Evolutionary conservation across 768 basidiomycete species (phyloP).

Genomic region (Tremella fuciformis): DNA sequence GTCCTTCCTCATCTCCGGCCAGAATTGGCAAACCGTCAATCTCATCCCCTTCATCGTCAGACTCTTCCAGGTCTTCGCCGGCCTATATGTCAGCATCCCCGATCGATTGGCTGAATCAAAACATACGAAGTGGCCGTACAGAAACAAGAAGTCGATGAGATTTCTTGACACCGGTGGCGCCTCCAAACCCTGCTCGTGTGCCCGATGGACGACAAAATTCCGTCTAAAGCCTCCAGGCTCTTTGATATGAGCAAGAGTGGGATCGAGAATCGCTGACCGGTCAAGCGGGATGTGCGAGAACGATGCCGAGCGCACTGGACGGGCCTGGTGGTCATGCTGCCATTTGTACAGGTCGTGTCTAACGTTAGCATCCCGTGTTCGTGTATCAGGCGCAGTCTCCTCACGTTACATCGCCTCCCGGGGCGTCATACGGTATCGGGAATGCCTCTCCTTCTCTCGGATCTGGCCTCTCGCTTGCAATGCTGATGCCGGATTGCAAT

Average conservation of each 20-base stretch:
- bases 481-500: neutral
- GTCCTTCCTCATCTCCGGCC: conserved; percentile 8
- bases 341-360: conserved; percentile 91
- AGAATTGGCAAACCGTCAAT: conserved; percentile 6
- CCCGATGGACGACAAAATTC: conserved; percentile 74
- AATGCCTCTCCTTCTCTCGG: conserved; percentile 65
- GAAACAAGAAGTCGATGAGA: conserved; percentile 88
- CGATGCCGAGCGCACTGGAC: conserved; percentile 55
- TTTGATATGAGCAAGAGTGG: conserved; percentile 86
- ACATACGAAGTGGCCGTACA: conserved; percentile 95
- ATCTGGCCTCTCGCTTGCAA: neutral
- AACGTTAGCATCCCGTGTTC: conserved; percentile 17
- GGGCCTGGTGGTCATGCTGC: conserved; percentile 39
- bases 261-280: conserved; percentile 55
- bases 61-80: conserved; percentile 80
- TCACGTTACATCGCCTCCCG: conserved; percentile 89
- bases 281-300: conserved; percentile 62
- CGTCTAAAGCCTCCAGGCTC: conserved; percentile 93
- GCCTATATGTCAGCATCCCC: conserved; percentile 56
- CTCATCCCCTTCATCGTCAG: conserved; percentile 66
- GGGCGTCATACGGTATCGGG: conserved; percentile 81
- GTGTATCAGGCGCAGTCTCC: conserved; percentile 43
- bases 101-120: neutral
- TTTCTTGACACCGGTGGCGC: conserved; percentile 66
- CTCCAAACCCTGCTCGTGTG: conserved; percentile 64